Evolutionary conservation across 1,139 yeast genomes (phyloP).

Genomic region (Suhomyces maxii): DNA sequence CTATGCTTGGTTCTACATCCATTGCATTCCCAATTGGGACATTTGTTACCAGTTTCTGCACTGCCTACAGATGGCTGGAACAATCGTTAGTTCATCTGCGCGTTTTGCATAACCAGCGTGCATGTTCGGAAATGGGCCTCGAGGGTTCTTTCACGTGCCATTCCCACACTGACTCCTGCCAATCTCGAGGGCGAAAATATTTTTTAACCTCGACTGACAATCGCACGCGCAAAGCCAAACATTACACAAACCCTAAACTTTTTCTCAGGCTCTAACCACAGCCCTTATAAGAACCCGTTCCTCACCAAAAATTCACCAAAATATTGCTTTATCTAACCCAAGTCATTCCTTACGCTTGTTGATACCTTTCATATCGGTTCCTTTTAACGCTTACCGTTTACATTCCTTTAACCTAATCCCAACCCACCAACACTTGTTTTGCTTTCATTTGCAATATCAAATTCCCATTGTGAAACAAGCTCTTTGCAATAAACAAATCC

Average conservation of each 20-base stretch:
- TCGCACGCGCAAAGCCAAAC: conserved; percentile 7
- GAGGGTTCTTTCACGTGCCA: too few relatives aligned
- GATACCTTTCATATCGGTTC: background rate
- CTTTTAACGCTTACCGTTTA: conserved; percentile 1
- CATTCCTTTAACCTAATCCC: conserved; percentile 1
- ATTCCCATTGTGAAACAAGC: too few relatives aligned
- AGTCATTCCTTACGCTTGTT: conserved; percentile 12
- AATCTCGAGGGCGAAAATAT: background rate
- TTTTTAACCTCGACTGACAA: background rate
- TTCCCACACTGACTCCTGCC: too few relatives aligned
- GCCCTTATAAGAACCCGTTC: conserved; percentile 2
- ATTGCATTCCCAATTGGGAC: conserved; percentile 2
- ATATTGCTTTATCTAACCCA: conserved; percentile 8
- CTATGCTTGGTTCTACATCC: background rate
- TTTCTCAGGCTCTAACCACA: background rate
- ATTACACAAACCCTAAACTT: conserved; percentile 4
- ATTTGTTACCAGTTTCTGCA: conserved; percentile 1
- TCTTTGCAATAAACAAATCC: too few relatives aligned
- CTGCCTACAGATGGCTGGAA: conserved; percentile 1
- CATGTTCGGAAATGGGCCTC: background rate
- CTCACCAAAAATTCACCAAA: background rate
- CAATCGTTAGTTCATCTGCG: conserved; percentile 1
- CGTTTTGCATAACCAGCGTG: conserved; percentile 2
- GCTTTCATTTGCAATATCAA: too few relatives aligned
- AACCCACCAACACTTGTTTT: background rate